phyloP scores from a whole-genome alignment of 176 grass and related monocot genomes.

The Triticum dicoccoides region DNA sequence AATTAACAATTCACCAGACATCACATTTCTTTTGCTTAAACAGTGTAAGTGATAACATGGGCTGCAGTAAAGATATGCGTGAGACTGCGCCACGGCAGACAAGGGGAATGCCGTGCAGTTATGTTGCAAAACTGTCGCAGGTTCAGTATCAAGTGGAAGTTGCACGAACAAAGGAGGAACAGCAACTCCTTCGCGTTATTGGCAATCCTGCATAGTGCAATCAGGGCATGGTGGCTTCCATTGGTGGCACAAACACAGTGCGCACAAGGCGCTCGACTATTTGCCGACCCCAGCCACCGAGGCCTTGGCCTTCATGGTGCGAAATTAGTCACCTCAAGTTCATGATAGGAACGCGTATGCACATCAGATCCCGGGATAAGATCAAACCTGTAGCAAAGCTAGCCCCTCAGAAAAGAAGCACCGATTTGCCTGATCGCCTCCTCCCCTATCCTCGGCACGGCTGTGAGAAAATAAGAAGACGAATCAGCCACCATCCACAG shows the following conservation, averaged over 20 bases:
- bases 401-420: background rate
- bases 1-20: background rate
- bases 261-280: conserved; percentile 16
- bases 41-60: background rate
- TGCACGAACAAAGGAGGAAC: background rate
- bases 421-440: background rate
- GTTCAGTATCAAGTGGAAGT: background rate
- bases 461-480: background rate
- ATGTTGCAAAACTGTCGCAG: background rate
- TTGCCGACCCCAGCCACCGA: background rate
- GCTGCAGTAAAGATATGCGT: background rate
- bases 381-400: conserved; percentile 4
- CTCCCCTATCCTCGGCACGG: background rate
- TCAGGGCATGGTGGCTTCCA: background rate
- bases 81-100: background rate
- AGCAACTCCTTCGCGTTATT: background rate
- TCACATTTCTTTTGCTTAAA: background rate
- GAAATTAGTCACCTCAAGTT: background rate
- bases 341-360: background rate
- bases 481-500: background rate
- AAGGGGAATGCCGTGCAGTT: background rate
- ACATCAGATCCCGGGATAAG: background rate
- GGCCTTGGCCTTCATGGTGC: background rate
- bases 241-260: background rate
- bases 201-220: background rate